phyloP scores from a whole-genome alignment of 106 monocot species.

The Acanthochlamys bracteata region DNA sequence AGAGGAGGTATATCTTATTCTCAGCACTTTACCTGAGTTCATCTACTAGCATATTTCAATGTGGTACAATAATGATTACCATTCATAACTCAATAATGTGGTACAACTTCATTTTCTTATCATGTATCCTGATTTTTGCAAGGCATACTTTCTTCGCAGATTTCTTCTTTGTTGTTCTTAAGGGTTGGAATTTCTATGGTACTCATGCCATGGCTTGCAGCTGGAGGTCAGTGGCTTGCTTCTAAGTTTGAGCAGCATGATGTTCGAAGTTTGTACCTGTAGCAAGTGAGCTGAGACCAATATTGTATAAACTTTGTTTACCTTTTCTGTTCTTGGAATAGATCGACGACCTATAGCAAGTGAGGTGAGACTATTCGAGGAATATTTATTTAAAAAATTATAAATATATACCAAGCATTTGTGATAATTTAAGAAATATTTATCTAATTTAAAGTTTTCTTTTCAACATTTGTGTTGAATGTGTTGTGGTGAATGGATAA shows the following conservation, averaged over 20 bases:
- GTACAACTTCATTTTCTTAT: too few species aligned
- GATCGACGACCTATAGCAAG: too few species aligned
- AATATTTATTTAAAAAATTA: too few species aligned
- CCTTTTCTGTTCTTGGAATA: not conserved
- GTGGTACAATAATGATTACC: too few species aligned
- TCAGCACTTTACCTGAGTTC: not conserved
- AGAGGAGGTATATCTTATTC: conserved; percentile 54
- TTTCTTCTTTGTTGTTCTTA: conserved; percentile 89
- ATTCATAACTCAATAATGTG: too few species aligned
- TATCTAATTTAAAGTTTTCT: too few species aligned
- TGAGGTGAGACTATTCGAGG: too few species aligned
- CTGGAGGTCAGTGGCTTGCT: conserved; percentile 92
- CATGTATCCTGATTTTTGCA: conserved; percentile 15
- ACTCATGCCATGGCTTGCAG: conserved; percentile 92
- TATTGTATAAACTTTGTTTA: not conserved
- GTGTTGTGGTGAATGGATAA: too few species aligned
- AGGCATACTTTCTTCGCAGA: conserved; percentile 77
- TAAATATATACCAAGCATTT: too few species aligned
- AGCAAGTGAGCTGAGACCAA: conserved; percentile 72
- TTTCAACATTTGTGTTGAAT: too few species aligned
- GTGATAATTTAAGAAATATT: too few species aligned
- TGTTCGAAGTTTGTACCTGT: conserved; percentile 88
- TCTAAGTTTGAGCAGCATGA: conserved; percentile 95
- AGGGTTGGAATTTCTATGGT: conserved; percentile 99
- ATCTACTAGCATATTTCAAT: too few species aligned